phyloP scores from a whole-genome alignment of 2,329 filamentous ascomycete genomes.

The Ceratocystis variospora region DNA sequence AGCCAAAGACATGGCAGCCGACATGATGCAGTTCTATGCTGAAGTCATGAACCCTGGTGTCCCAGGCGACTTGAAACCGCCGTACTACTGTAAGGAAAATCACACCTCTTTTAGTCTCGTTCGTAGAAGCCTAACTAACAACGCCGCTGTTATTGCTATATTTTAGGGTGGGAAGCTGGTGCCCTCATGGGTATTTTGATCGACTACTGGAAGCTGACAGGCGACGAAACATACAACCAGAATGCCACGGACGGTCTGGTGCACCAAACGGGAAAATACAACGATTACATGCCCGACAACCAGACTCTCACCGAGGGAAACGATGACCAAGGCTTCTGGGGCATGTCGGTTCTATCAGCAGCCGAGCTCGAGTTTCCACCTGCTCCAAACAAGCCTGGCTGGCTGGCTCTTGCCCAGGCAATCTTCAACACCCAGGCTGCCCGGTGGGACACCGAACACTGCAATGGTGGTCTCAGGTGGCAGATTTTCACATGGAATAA shows the following conservation, averaged over 20 bases:
- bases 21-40: slow-evolving; percentile 32
- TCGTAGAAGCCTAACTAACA: neutral
- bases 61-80: slow-evolving; percentile 25
- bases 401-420: slow-evolving; percentile 60
- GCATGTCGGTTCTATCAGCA: slow-evolving; percentile 53
- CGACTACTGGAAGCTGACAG: slow-evolving; percentile 77
- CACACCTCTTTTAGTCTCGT: neutral
- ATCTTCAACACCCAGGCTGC: slow-evolving; percentile 67
- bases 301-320: slow-evolving; percentile 57
- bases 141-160: slow-evolving; percentile 30
- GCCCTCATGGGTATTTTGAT: slow-evolving; percentile 58
- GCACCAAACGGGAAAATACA: slow-evolving; percentile 56
- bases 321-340: slow-evolving; percentile 67
- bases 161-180: slow-evolving; percentile 53
- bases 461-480: slow-evolving; percentile 67
- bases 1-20: slow-evolving; percentile 37
- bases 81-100: slow-evolving; percentile 17
- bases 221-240: slow-evolving; percentile 57
- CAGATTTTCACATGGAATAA: slow-evolving; percentile 75
- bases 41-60: slow-evolving; percentile 19
- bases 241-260: slow-evolving; percentile 54
- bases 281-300: slow-evolving; percentile 66
- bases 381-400: slow-evolving; percentile 42
- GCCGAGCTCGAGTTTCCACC: slow-evolving; percentile 56
- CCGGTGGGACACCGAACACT: slow-evolving; percentile 56